These are phyloP conservation scores for Gaeumannomyces tritici DNA, from an alignment of 2,329 filamentous ascomycete species.

Conservation along the genomic window DNA sequence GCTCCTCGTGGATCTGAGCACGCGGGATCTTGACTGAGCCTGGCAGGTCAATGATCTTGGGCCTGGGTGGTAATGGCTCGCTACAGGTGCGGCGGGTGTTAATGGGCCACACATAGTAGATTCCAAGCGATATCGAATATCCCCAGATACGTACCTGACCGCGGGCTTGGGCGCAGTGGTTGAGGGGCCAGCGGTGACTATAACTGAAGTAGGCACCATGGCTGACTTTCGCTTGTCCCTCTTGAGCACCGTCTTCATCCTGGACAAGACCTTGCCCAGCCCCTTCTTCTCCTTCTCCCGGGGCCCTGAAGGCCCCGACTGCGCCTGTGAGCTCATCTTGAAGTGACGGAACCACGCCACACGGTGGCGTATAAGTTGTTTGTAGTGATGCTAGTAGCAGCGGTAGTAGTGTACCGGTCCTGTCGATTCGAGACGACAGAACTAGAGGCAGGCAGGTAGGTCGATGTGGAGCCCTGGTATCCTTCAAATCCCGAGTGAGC, in stretches of 20 bases:
- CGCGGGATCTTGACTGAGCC: slow-evolving; percentile 29
- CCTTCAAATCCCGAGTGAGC: neutral
- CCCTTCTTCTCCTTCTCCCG: slow-evolving; percentile 36
- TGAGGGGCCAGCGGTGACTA: slow-evolving; percentile 9
- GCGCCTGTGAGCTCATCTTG: slow-evolving; percentile 33
- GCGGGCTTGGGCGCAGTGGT: slow-evolving; percentile 1
- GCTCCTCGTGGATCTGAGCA: slow-evolving; percentile 43
- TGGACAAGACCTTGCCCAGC: slow-evolving; percentile 35
- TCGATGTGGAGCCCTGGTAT: neutral
- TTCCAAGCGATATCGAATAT: neutral
- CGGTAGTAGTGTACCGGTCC: neutral
- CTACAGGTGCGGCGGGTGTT: neutral
- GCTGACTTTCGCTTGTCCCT: slow-evolving; percentile 20
- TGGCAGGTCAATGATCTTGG: slow-evolving; percentile 3
- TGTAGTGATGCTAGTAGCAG: neutral
- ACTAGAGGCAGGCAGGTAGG: too few relatives aligned
- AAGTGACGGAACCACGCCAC: neutral
- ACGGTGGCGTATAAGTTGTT: neutral
- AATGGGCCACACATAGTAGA: slow-evolving; percentile 4
- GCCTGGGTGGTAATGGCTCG: neutral
- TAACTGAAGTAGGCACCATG: slow-evolving; percentile 11
- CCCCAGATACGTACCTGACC: slow-evolving; percentile 4
- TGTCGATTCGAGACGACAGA: neutral
- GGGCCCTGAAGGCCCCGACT: slow-evolving; percentile 22
- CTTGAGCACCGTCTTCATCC: slow-evolving; percentile 41